Conservation (phyloP, 352 stramenopile genomes). For the Phytophthora pisi region DNA sequence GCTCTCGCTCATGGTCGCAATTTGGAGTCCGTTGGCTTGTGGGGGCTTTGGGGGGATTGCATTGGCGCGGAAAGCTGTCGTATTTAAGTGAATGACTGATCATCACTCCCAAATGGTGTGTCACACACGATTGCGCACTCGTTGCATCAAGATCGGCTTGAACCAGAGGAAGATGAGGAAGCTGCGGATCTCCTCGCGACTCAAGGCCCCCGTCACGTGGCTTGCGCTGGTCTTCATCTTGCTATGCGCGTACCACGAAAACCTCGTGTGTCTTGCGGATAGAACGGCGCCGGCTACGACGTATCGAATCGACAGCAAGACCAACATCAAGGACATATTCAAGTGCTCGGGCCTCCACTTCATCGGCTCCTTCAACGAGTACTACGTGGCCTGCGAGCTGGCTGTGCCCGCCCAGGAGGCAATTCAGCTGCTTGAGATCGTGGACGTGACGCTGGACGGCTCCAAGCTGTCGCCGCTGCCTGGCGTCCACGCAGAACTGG, state of each 20-base stretch:
- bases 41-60: constrained; percentile 19
- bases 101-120: constrained; percentile 31
- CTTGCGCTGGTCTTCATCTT: constrained; percentile 7
- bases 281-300: constrained; percentile 16
- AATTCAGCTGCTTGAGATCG: constrained; percentile 48
- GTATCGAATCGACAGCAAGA: constrained; percentile 63
- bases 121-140: constrained; percentile 12
- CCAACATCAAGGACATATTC: constrained; percentile 59
- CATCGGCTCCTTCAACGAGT: constrained; percentile 86
- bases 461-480: constrained; percentile 40
- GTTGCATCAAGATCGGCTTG: constrained; percentile 6
- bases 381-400: constrained; percentile 75
- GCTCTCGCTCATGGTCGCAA: constrained; percentile 37
- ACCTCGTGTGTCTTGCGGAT: constrained; percentile 10
- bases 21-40: constrained; percentile 24
- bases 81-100: constrained; percentile 27
- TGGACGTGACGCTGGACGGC: constrained; percentile 51
- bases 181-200: constrained; percentile 6
- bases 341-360: constrained; percentile 69
- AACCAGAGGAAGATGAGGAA: constrained; percentile 22
- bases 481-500: constrained; percentile 60
- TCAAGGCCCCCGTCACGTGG: neutral
- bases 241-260: neutral
- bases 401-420: constrained; percentile 33
- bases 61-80: constrained; percentile 35